These are phyloP conservation scores for Trametes villosa DNA, from an alignment of 768 basidiomycete genomes.

Conservation along the genomic window DNA sequence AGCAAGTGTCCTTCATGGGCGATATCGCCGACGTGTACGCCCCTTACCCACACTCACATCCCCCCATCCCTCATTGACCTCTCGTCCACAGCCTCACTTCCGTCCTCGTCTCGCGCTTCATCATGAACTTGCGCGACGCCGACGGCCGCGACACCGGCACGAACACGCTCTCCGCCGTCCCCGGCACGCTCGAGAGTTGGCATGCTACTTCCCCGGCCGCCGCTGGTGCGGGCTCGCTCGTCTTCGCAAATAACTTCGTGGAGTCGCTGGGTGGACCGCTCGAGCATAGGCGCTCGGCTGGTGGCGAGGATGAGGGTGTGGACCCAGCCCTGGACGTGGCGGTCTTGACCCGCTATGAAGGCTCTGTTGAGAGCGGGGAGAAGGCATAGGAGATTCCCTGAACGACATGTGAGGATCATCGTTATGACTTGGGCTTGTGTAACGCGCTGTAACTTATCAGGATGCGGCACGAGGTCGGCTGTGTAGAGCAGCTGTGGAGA, in stretches of 20 bases:
- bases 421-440: no score
- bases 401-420: no score
- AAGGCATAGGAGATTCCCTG: no score
- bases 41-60: background rate
- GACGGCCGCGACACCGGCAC: background rate
- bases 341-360: no score
- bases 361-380: no score
- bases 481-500: no score
- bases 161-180: no score
- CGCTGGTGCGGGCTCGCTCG: background rate
- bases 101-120: constrained; percentile 16
- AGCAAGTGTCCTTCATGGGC: constrained; percentile 9
- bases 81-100: constrained; percentile 6
- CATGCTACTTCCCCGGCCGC: background rate
- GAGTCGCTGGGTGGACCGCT: background rate
- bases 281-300: no score
- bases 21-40: constrained; percentile 1
- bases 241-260: background rate
- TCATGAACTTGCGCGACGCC: constrained; percentile 14
- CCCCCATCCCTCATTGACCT: background rate
- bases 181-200: no score
- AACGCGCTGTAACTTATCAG: no score
- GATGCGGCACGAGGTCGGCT: no score
- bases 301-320: background rate
- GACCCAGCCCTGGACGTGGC: no score